Evolutionary conservation across 2,329 filamentous ascomycete species (phyloP), one percentile per base, ranked within the genome.

Genomic region (Trichophaea hybrida): DNA sequence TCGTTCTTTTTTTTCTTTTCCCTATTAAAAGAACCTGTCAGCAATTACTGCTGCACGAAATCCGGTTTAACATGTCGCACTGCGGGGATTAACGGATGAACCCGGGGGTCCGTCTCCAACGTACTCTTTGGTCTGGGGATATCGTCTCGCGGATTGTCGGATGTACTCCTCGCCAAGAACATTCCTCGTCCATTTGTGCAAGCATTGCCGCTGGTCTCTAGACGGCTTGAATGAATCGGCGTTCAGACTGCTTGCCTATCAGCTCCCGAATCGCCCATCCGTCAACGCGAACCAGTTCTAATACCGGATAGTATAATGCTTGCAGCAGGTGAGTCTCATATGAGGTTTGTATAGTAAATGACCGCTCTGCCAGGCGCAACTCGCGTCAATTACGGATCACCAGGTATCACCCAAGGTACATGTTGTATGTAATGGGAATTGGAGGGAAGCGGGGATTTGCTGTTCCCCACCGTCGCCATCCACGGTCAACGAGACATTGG

Each of bases 321-420:
- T 89, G 71, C 93, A 98, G 69, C 93, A 98, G 63, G 88, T 86
- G 59, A 82, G 77, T 60, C 79, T 78, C 68, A 88, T 83, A 71
- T 93, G 85, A 12, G 87, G 86, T 62, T 87, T 82, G 72, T 93
- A 93, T 53, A 93, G 75, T 6, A 88, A 75, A 33, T 74, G 80
- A 13, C 77, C 77, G 43, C 77, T 78, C 77, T 73, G 55, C 32
- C 61, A 52, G 59, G 50, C 50, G 48, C 62, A 60, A 37, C 61
- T 51, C 50, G 13, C 33, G 15, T 59, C 55, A 54, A 59, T 51
- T 56, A 59, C 52, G 59, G 66, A 43, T 53, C 50, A 15, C 38
- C 31, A 55, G 32, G 46, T 13, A 13, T 40, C 56, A 56, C 50
- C 32, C 32, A 33, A 32, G 12, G n/a, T 17, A 46, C 40, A 46